phyloP scores from a whole-genome alignment of 192 early-diverging fungal species.

The Coemansia sp. region DNA sequence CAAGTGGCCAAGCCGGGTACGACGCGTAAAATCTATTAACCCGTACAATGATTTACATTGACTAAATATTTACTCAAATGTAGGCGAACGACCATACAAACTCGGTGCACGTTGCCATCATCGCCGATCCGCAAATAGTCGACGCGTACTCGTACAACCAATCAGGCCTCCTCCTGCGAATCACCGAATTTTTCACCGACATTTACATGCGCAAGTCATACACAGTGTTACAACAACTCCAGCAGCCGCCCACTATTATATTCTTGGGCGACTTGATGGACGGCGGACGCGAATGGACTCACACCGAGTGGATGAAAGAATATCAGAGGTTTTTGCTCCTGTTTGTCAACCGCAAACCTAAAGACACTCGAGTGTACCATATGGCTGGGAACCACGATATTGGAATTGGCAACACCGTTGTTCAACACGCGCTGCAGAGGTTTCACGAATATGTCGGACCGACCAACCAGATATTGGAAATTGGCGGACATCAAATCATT shows the following conservation, averaged over 20 bases:
- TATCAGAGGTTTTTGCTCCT: conserved; percentile 56
- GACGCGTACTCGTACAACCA: conserved; percentile 85
- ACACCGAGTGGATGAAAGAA: conserved; percentile 60
- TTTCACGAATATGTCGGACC: conserved; percentile 59
- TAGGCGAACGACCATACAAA: neutral
- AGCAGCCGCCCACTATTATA: conserved; percentile 64
- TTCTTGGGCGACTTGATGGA: conserved; percentile 89
- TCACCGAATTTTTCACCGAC: conserved; percentile 81
- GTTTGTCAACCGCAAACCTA: conserved; percentile 47
- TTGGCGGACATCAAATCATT: conserved; percentile 66
- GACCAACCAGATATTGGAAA: conserved; percentile 54
- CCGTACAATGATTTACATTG: too few relatives aligned
- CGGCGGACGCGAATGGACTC: conserved; percentile 63
- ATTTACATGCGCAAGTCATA: conserved; percentile 85
- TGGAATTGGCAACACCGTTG: conserved; percentile 70
- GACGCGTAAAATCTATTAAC: neutral
- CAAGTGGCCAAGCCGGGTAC: conserved; percentile 27
- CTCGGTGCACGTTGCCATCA: conserved; percentile 57
- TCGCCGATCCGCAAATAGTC: conserved; percentile 93
- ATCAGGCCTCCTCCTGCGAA: conserved; percentile 57
- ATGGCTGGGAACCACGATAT: conserved; percentile 95
- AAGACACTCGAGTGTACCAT: conserved; percentile 44
- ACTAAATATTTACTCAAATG: neutral
- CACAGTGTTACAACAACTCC: conserved; percentile 54
- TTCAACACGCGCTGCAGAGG: conserved; percentile 34